A percentile compares a stretch with the other conserved stretches of the same genome.
These are phyloP conservation scores for Quercus bicolor DNA, from an alignment of 306 rosid species.

Conservation along the genomic window DNA sequence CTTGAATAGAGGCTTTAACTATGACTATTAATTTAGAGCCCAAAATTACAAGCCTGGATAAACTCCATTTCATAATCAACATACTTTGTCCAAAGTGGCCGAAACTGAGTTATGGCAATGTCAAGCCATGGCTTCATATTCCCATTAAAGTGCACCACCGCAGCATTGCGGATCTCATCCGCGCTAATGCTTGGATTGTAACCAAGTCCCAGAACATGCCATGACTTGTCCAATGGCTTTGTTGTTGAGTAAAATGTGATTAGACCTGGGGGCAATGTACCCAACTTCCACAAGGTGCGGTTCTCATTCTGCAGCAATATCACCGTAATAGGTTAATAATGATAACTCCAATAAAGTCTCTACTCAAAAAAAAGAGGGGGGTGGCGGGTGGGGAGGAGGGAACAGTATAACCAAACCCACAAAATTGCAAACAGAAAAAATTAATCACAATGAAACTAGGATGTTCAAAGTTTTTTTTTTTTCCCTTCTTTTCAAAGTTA, in stretches of 20 bases:
- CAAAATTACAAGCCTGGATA: conserved; percentile 86
- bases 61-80: conserved; percentile 75
- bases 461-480: conserved; percentile 8
- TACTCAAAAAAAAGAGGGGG: not conserved
- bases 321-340: conserved; percentile 14
- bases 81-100: conserved; percentile 80
- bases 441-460: not conserved
- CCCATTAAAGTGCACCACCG: conserved; percentile 86
- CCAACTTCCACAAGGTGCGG: conserved; percentile 77
- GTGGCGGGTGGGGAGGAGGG: no score
- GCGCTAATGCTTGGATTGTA: conserved; percentile 83
- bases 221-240: conserved; percentile 79
- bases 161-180: conserved; percentile 75
- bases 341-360: not conserved
- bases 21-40: conserved; percentile 29
- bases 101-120: conserved; percentile 76
- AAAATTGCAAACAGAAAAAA: conserved; percentile 2
- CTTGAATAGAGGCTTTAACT: conserved; percentile 11
- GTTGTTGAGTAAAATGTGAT: conserved; percentile 77
- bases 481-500: conserved; percentile 1
- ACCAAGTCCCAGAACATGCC: conserved; percentile 91
- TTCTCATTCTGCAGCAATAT: conserved; percentile 65
- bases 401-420: not conserved
- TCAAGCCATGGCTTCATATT: conserved; percentile 95
- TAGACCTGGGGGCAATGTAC: conserved; percentile 81